Base-by-base conservation (phyloP, 148 eudicot species). In the Cornus florida region DNA sequence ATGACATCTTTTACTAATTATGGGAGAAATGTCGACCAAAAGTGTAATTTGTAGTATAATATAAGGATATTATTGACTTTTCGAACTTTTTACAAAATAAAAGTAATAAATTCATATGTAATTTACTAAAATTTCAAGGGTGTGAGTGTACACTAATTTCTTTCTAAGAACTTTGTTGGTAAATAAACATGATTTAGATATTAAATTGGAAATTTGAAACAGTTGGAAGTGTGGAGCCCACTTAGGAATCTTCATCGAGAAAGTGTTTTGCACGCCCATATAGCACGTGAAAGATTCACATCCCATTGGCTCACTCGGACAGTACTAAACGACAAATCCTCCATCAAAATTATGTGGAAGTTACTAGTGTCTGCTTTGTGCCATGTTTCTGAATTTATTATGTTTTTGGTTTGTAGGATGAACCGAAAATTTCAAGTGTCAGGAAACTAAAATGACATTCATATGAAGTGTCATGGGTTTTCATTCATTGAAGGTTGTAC, bases 391-490 rank as follows among this genome's bases (percentile, higher is more conserved):
- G n/a, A 70, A 24, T 46, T 28, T n/a, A n/a, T 28, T 43, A 43
- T 4, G 31, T 31, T 11, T 71, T 53, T 22, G 19, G 57, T 74
- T 81, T 77, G 74, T 68, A 92, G 97, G 89, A 89, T n/a, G 80
- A 75, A 69, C 20, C 76, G 13, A 88, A 67, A 66, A 68, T 66
- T 71, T 72, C 67, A 22, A 87, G 73, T 79, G 66, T 20, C n/a
- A 78, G 76, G 71, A 82, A 71, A 67, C 72, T 82, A 60, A 60
- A 74, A 62, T 38, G 69, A 59, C 62, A 17, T 12, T 68, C 38
- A 33, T 41, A 20, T 60, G 10, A 2, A 60, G 22, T 38, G 41
- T 71, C 19, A 10, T 67, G 46, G 60, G 13, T 62, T 74, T 48
- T 20, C 57, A 70, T n/a, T 57, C 39, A 41, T 70, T 79, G 46